Base-by-base conservation (phyloP, 176 grass and related monocot species). In the Thalia dealbata region DNA sequence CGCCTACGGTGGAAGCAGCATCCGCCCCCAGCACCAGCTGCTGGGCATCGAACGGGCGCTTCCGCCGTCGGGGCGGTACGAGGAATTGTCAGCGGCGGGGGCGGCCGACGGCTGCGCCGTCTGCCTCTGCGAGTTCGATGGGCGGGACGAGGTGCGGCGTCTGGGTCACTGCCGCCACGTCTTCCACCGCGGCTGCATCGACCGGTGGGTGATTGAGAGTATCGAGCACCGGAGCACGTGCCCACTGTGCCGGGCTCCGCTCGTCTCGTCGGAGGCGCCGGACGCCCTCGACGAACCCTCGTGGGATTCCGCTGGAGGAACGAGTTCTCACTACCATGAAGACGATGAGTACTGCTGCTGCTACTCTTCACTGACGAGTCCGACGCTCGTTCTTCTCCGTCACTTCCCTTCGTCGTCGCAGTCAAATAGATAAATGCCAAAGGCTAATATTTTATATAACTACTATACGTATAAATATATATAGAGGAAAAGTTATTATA, bases 221-320 rank as follows among this genome's bases (percentile, higher is more conserved):
- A n/a, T n/a, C 76, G 89, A 89, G 74, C 93, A 88, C 82, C n/a
- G n/a, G n/a, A 73, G 89, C 75, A 92, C 93, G 41, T 96, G 93
- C 82, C 93, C 93, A 9, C 85, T 96, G 52, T 96, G 93, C 85
- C 89, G 93, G 73, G 81, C 84, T 6, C 85, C 70, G 58, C 93
- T 96, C 72, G 71, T 96, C 80, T 84, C 89, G 35, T 77, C 82
- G 61, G 82, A 70, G 78, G 82, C 80, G 69, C 67, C 84, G 81
- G 83, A 46, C 81, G 63, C 2, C 70, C 65, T 76, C 82, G 3
- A 73, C n/a, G 82, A 64, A 55, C 73, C 42, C 32, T 38, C 32
- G 32, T 38, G 32, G 32, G 32, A 1, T 38, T 38, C 32, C 4
- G 32, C 32, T 4, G 32, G 32, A 1, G 32, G n/a, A n/a, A n/a